Percentiles rank a stretch among this genome's conserved stretches.
These are phyloP conservation scores for Castanopsis chinensis DNA, from an alignment of 306 rosid species.

Conservation along the genomic window DNA sequence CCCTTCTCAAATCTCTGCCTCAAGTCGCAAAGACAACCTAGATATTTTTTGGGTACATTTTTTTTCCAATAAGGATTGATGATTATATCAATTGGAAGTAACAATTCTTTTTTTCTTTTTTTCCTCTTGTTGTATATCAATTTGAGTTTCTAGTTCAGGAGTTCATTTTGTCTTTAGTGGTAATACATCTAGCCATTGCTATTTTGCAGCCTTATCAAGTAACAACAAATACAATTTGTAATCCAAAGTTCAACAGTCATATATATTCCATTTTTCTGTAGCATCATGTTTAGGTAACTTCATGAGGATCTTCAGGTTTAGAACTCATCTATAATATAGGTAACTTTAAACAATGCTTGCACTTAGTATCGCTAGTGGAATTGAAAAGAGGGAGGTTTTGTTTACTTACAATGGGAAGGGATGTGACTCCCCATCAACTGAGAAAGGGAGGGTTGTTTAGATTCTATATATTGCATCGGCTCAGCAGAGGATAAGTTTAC, in stretches of 20 bases:
- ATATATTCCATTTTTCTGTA: not conserved
- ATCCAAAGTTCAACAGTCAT: not conserved
- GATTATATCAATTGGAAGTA: not conserved
- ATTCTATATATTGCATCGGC: too few species aligned
- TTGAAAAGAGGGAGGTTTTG: too few species aligned
- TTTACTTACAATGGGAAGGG: too few species aligned
- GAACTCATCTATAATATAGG: not conserved
- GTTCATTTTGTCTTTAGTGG: not conserved
- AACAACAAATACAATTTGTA: not conserved
- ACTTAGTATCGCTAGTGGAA: too few species aligned
- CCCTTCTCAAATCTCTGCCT: conserved; percentile 76
- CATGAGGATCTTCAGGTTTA: not conserved
- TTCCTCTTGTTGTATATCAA: not conserved
- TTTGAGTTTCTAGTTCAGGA: not conserved
- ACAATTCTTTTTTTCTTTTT: not conserved
- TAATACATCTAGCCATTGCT: not conserved
- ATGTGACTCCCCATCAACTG: too few species aligned
- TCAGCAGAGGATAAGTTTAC: too few species aligned
- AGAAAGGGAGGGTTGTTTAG: too few species aligned
- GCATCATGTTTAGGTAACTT: not conserved
- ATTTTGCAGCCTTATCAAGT: not conserved
- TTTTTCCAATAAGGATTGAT: not conserved
- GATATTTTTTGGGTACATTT: not conserved
- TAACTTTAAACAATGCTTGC: too few species aligned
- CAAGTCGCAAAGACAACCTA: conserved; percentile 50